phyloP scores from a whole-genome alignment of 805 yeast genomes.

The Candida nanaspora region DNA sequence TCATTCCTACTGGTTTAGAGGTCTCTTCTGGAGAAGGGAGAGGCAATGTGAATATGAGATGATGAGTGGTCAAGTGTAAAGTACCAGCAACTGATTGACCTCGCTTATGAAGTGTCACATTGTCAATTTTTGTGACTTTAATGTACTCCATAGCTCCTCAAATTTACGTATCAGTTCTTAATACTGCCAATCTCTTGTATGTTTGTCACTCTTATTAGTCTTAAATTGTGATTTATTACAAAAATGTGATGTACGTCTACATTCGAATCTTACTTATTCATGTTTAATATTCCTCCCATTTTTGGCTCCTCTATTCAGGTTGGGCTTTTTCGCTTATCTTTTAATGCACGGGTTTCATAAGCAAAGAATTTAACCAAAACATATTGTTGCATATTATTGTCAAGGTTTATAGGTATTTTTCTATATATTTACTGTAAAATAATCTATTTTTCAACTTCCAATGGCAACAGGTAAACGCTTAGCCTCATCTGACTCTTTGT shows the following conservation, averaged over 20 bases:
- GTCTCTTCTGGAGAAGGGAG: conserved; percentile 8
- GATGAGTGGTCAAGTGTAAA: conserved; percentile 68
- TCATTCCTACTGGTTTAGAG: conserved; percentile 19
- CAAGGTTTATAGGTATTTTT: no score
- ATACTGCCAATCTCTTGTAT: no score
- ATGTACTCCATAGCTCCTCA: conserved; percentile 47
- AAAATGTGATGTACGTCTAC: no score
- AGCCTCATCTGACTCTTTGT: background rate
- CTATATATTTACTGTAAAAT: background rate
- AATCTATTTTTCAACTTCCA: background rate
- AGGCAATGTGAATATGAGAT: conserved; percentile 51
- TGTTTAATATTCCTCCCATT: no score
- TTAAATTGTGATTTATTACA: no score
- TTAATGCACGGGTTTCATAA: no score
- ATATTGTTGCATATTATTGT: no score
- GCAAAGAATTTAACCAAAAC: no score
- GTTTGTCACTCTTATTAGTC: background rate
- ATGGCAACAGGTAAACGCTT: background rate
- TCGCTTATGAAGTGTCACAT: conserved; percentile 45
- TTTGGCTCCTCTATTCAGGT: no score
- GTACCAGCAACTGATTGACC: conserved; percentile 53
- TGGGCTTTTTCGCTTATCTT: no score
- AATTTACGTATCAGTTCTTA: no score
- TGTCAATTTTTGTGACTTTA: conserved; percentile 42
- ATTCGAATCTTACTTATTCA: no score